Percentiles rank a stretch among this genome's conserved stretches.
These are phyloP conservation scores for Colletotrichum truncatum DNA, from an alignment of 2,329 filamentous ascomycete species.

Conservation along the genomic window DNA sequence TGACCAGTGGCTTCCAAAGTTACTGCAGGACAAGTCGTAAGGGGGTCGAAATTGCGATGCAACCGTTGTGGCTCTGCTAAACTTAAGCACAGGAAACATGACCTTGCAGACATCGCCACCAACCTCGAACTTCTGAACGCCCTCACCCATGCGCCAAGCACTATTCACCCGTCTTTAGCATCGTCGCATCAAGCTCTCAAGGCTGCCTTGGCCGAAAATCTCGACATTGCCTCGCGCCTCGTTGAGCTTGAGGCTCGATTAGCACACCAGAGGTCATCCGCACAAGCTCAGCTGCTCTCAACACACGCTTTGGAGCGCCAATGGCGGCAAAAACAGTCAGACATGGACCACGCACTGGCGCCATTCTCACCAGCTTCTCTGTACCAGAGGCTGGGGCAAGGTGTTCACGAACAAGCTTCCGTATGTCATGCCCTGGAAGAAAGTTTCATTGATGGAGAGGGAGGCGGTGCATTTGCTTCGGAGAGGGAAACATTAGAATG, in stretches of 20 bases:
- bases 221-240: conserved; percentile 73
- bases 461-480: conserved; percentile 58
- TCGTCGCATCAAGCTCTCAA: conserved; percentile 72
- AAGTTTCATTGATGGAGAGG: conserved; percentile 80
- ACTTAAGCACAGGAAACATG: conserved; percentile 69
- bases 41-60: too few species aligned
- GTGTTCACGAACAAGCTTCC: conserved; percentile 82
- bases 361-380: conserved; percentile 88
- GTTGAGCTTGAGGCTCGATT: conserved; percentile 67
- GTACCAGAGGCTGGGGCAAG: conserved; percentile 82
- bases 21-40: conserved; percentile 84
- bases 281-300: conserved; percentile 83
- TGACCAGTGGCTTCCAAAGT: conserved; percentile 80
- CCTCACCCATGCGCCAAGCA: conserved; percentile 73
- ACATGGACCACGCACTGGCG: conserved; percentile 85
- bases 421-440: conserved; percentile 88
- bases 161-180: conserved; percentile 76
- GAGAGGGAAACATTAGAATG: conserved; percentile 90
- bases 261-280: conserved; percentile 70
- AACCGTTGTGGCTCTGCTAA: too few species aligned
- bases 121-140: conserved; percentile 74
- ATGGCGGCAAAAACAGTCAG: conserved; percentile 87
- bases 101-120: conserved; percentile 76
- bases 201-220: conserved; percentile 74
- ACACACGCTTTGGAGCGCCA: conserved; percentile 90